Evolutionary conservation across 176 grass and related monocot species (phyloP), one percentile per base, ranked within the genome.

Genomic region (Echinochloa phyllopogon): DNA sequence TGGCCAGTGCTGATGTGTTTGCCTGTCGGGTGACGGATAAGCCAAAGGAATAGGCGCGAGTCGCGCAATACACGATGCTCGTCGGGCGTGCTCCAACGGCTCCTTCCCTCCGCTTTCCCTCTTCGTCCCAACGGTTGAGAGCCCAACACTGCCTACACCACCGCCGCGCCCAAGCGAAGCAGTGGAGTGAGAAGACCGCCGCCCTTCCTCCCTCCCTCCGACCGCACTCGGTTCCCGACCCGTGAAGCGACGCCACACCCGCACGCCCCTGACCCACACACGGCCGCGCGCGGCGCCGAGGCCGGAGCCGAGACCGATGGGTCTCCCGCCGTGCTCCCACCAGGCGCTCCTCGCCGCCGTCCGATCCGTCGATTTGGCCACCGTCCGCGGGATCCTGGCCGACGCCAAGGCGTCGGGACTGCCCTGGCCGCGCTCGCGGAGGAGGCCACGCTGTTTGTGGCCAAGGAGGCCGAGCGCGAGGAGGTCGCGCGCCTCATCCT

Each of bases 391-490:
- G 72, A 57, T 89, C 52, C 38, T 94, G 77, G 66, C 8, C 16
- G 56, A 83, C 52, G 69, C 74, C 25, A 82, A 68, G n/a, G 81
- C 39, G 36, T 76, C 75, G 62, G 83, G 79, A 27, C 45, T 53
- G 38, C 58, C 12, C 60, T 63, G 12, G 40, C 75, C 8, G 53
- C 81, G 58, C 85, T 93, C 23, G 78, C 82, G 5, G 89, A 89
- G 44, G 93, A 98, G 76, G 93, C 95, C n/a, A 87, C 89, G 72
- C 75, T 91, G 14, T 93, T 95, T 82, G 88, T 93, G 51, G 89
- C 87, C 8, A 85, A 91, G 51, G 95, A 93, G 85, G 85, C 67
- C 44, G 88, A 88, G 61, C 43, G 82, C 58, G 91, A 90, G 89
- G 92, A 95, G 70, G n/a, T 95, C 40, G 75, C 93, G 33, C 75